These are phyloP conservation scores for Kwoniella sp. DNA, from an alignment of 768 basidiomycete genomes.

Conservation along the genomic window DNA sequence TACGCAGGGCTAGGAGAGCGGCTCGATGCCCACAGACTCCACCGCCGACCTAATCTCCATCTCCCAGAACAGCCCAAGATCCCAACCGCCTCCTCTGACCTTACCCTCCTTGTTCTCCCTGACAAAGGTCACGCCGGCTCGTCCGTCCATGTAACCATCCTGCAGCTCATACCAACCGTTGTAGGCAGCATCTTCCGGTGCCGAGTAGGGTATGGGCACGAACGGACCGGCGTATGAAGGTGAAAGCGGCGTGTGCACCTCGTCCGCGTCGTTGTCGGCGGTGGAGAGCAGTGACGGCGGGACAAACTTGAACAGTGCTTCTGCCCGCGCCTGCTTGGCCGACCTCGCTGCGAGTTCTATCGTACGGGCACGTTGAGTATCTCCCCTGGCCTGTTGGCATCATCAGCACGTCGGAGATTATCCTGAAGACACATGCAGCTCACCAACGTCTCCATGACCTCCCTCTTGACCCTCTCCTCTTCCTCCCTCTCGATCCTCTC, in stretches of 20 bases:
- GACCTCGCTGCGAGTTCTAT: conserved; percentile 18
- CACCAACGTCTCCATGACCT: conserved; percentile 34
- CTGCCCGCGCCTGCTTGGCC: conserved; percentile 25
- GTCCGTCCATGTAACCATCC: conserved; percentile 35
- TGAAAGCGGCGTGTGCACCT: conserved; percentile 20
- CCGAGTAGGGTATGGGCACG: conserved; percentile 42
- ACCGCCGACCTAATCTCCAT: conserved; percentile 39
- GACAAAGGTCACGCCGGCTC: conserved; percentile 30
- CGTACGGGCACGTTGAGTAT: conserved; percentile 8
- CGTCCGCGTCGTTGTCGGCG: conserved; percentile 1
- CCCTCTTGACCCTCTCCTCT: conserved; percentile 26
- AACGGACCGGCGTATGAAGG: conserved; percentile 42
- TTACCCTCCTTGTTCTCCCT: conserved; percentile 38
- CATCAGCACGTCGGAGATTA: neutral
- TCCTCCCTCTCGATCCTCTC: conserved; percentile 30
- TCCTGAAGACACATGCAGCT: neutral
- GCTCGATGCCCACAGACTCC: conserved; percentile 38
- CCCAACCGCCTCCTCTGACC: conserved; percentile 40
- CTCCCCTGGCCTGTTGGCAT: conserved; percentile 11
- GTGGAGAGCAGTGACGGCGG: conserved; percentile 18
- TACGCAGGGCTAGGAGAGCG: conserved; percentile 12
- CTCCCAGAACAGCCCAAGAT: conserved; percentile 39
- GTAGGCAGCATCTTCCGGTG: conserved; percentile 14
- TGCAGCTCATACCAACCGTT: conserved; percentile 15
- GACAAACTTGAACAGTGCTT: conserved; percentile 21